These are phyloP conservation scores for Cladosporium velox DNA, from an alignment of 2,329 filamentous ascomycete genomes.

Conservation along the genomic window DNA sequence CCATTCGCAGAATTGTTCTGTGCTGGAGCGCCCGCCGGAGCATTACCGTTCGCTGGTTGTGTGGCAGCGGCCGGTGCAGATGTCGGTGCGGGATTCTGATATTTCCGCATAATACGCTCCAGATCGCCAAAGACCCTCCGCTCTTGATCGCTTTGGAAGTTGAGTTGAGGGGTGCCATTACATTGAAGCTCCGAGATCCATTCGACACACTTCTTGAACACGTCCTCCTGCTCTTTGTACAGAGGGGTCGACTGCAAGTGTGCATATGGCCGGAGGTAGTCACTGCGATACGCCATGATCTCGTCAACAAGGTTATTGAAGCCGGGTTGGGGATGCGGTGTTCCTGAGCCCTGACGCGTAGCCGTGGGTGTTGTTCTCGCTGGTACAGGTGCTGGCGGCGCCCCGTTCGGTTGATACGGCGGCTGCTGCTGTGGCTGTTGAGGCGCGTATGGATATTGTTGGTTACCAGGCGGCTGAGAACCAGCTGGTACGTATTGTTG, in stretches of 20 bases:
- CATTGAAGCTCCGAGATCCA: constrained; percentile 23
- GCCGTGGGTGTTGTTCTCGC: constrained; percentile 11
- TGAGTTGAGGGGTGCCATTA: constrained; percentile 11
- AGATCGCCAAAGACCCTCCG: constrained; percentile 22
- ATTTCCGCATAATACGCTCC: constrained; percentile 21
- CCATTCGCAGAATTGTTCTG: background rate
- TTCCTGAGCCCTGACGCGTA: constrained; percentile 15
- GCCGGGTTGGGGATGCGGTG: constrained; percentile 23
- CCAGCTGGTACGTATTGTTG: constrained; percentile 14
- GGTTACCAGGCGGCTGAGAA: constrained; percentile 8
- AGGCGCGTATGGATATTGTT: constrained; percentile 19
- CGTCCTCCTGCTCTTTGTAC: constrained; percentile 23
- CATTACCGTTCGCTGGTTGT: constrained; percentile 4
- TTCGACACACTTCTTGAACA: constrained; percentile 27
- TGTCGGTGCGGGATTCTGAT: constrained; percentile 18
- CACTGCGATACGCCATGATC: constrained; percentile 29
- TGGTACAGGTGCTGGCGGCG: constrained; percentile 1
- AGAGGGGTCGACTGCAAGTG: constrained; percentile 14
- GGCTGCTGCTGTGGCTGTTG: constrained; percentile 20
- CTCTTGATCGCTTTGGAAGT: constrained; percentile 20
- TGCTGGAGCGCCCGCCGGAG: background rate
- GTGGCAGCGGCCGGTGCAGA: background rate
- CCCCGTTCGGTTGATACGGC: constrained; percentile 14
- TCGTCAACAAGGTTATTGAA: constrained; percentile 31
- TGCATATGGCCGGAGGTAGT: constrained; percentile 23